A percentile compares a stretch with the other conserved stretches of the same genome.
Evolutionary conservation across 1,284 basidiomycete species (phyloP).

Genomic region (Polyporus tsugae): DNA sequence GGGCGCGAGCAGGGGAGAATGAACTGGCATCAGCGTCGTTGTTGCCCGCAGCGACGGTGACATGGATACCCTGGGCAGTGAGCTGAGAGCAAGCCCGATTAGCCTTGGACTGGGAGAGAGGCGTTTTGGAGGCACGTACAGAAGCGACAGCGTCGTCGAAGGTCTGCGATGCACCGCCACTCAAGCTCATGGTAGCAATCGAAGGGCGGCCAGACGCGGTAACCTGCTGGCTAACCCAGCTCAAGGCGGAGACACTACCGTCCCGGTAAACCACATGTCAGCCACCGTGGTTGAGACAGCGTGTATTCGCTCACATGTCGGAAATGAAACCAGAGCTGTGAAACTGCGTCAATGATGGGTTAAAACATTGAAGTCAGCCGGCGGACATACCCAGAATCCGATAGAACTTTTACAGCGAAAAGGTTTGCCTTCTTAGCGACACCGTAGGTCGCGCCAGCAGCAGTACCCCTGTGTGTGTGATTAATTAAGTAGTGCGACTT

Average conservation of each 20-base stretch:
- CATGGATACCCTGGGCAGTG: conserved; percentile 44
- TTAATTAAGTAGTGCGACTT: conserved; percentile 54
- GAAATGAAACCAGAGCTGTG: conserved; percentile 51
- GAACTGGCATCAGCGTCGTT: conserved; percentile 31
- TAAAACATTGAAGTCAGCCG: background rate
- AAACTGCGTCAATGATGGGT: conserved; percentile 59
- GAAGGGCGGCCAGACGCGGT: conserved; percentile 62
- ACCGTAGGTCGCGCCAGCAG: conserved; percentile 68
- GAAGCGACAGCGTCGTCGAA: conserved; percentile 68
- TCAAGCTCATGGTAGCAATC: conserved; percentile 78
- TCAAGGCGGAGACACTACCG: conserved; percentile 52
- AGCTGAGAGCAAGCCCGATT: conserved; percentile 14
- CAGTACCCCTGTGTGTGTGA: conserved; percentile 50
- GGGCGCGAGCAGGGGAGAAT: conserved; percentile 44
- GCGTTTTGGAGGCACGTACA: conserved; percentile 25
- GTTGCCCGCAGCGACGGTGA: conserved; percentile 43
- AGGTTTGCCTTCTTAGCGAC: conserved; percentile 75
- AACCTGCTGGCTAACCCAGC: conserved; percentile 51
- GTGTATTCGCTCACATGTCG: conserved; percentile 32
- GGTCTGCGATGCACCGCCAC: conserved; percentile 67
- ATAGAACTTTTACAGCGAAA: conserved; percentile 81
- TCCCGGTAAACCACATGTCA: background rate
- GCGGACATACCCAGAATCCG: conserved; percentile 57
- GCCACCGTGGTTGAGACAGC: conserved; percentile 40
- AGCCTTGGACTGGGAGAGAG: background rate